These are phyloP conservation scores for Blastobotrys mokoenaii DNA, from an alignment of 805 yeast species.

Conservation along the genomic window DNA sequence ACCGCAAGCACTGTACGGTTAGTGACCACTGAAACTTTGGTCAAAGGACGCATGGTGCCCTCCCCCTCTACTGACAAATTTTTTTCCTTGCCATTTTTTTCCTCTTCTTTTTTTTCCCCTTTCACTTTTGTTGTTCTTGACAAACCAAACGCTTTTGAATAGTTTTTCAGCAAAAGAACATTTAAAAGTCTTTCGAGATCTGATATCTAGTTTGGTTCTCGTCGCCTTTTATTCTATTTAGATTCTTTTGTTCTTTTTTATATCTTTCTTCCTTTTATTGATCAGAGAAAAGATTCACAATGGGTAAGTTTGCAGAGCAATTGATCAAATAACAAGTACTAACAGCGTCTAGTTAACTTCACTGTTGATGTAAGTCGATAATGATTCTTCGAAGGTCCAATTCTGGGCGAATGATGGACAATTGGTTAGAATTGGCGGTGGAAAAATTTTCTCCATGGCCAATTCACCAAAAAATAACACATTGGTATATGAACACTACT, in stretches of 20 bases:
- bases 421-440: background rate
- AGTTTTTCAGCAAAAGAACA: slow-evolving; percentile 2
- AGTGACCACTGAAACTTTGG: too few relatives aligned
- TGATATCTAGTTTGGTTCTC: background rate
- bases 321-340: slow-evolving; percentile 11
- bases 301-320: slow-evolving; percentile 21
- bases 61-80: slow-evolving; percentile 1
- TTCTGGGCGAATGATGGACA: background rate
- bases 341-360: slow-evolving; percentile 19
- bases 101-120: slow-evolving; percentile 4
- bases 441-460: background rate
- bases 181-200: background rate
- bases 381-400: background rate
- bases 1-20: too few relatives aligned
- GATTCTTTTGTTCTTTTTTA: background rate
- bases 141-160: background rate
- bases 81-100: slow-evolving; percentile 8
- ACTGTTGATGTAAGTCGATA: slow-evolving; percentile 20
- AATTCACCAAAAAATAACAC: background rate
- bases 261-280: slow-evolving; percentile 1
- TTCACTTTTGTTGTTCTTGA: background rate
- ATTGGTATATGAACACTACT: background rate
- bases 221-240: slow-evolving; percentile 3
- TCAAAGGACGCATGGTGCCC: background rate
- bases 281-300: slow-evolving; percentile 16